These are phyloP conservation scores for Begonia loranthoides DNA, from an alignment of 306 rosid genomes.

Conservation along the genomic window DNA sequence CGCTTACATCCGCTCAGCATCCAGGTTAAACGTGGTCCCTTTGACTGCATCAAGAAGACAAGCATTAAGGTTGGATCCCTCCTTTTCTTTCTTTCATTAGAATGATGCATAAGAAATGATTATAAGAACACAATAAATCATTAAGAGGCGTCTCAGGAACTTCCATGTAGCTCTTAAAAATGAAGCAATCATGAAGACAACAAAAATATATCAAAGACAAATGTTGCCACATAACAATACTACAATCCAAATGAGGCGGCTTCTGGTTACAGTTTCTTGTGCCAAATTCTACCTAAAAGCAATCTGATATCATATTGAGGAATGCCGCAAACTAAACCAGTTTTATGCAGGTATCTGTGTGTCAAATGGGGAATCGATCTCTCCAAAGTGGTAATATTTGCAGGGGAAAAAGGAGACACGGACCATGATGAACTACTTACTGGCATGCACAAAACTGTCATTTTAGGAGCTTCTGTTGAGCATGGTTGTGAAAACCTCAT, in stretches of 20 bases:
- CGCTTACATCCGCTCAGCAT: slow-evolving; percentile 41
- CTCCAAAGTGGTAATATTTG: slow-evolving; percentile 41
- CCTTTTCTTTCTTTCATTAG: not conserved
- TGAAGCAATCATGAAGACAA: not conserved
- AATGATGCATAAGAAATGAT: not conserved
- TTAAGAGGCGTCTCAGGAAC: too few species aligned
- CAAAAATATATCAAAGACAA: not conserved
- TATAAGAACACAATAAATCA: too few species aligned
- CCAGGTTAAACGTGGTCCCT: slow-evolving; percentile 57
- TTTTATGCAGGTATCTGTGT: slow-evolving; percentile 49
- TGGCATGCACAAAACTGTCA: slow-evolving; percentile 58
- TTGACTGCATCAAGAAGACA: slow-evolving; percentile 65
- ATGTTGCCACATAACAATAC: not conserved
- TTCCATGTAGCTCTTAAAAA: too few species aligned
- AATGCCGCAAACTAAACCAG: not conserved
- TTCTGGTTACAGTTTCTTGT: too few species aligned
- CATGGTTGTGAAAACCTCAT: slow-evolving; percentile 53
- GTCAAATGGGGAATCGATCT: slow-evolving; percentile 75
- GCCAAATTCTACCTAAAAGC: too few species aligned
- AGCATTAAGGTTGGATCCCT: slow-evolving; percentile 46
- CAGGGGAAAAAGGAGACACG: slow-evolving; percentile 71
- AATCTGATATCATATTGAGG: too few species aligned
- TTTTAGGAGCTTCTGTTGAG: slow-evolving; percentile 41
- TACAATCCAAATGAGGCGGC: too few species aligned
- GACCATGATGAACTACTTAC: slow-evolving; percentile 53